phyloP scores from a whole-genome alignment of 257 asterid species.

The Salvia rosmarinus region DNA sequence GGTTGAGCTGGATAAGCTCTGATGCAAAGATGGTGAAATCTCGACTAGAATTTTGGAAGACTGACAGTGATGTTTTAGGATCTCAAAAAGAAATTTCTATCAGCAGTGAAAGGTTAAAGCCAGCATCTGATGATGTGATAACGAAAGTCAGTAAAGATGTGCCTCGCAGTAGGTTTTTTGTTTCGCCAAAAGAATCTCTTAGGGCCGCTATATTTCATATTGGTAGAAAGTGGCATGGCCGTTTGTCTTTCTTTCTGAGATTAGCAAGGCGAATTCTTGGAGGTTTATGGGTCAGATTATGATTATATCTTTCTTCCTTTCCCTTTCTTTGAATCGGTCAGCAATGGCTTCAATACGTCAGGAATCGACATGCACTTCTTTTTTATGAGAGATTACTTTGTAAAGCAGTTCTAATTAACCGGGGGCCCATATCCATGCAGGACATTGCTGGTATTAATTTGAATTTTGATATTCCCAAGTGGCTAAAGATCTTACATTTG shows the following conservation, averaged over 20 bases:
- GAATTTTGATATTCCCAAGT: conserved; percentile 83
- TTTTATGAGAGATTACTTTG: conserved; percentile 12
- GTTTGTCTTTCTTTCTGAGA: conserved; percentile 72
- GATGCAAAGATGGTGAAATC: conserved; percentile 51
- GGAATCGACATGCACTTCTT: conserved; percentile 12
- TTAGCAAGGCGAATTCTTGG: conserved; percentile 73
- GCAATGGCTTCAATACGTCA: conserved; percentile 22
- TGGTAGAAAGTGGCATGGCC: conserved; percentile 89
- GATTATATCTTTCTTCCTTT: conserved; percentile 21
- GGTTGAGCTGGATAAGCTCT: conserved; percentile 74
- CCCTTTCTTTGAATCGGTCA: conserved; percentile 22
- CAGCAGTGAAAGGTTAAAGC: conserved; percentile 44
- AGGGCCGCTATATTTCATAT: conserved; percentile 71
- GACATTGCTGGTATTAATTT: conserved; percentile 93
- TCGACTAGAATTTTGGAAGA: conserved; percentile 51
- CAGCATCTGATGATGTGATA: conserved; percentile 48
- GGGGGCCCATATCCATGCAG: conserved; percentile 45
- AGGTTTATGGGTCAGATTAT: conserved; percentile 84
- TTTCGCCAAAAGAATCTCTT: conserved; percentile 80
- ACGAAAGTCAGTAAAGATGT: conserved; percentile 59
- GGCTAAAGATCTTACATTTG: conserved; percentile 74
- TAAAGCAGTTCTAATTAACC: conserved; percentile 18
- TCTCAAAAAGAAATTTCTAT: conserved; percentile 56
- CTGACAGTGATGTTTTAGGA: conserved; percentile 52
- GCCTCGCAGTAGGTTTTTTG: conserved; percentile 56